Base-by-base conservation (phyloP, 1,139 yeast genomes). In the Yamadazyma friedrichii region DNA sequence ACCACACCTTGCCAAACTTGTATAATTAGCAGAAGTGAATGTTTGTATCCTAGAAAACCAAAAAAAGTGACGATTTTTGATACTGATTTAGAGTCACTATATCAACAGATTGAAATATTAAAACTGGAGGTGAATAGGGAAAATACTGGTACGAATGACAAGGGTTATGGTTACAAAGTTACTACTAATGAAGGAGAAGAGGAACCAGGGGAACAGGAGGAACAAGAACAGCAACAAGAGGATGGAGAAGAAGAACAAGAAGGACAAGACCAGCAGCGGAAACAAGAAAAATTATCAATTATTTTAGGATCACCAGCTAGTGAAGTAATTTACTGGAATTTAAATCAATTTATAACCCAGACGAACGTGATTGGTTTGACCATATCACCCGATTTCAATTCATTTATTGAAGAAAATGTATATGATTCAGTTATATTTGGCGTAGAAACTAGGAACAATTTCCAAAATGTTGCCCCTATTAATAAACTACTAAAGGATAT, bases 301-400 rank as follows among this genome's bases (percentile, higher is more conserved):
- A 50, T 55, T 40, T 42, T 62, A 13, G 59, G 60, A 1, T 60
- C 64, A 3, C 64, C 62, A 1, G 53, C 64, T 1, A 42, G 58
- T 42, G 67, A 62, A 38, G 44, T 62, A 12, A 52, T 62, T 2
- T 54, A 61, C 31, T 61, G 63, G 63, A 60, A 58, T 36, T 43
- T 62, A 22, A 53, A 54, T 10, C 56, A 54, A 31, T 55, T 55
- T 38, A 48, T 51, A 24, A 42, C 31, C 28, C 28, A 10, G 9
- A 6, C 42, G 24, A 44, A 41, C 10, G 46, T 47, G 38, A 9
- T 11, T 13, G 30, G 22, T 3, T 36, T 30, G 6, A 44, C 42
- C 1, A 48, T 57, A 9, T 52, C 61, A 4, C 66, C 66, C 1
- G 61, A 52, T 28, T 61, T 60, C 45, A 57, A 50, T 36, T 46